Base-by-base conservation (phyloP, 768 basidiomycete species). In the Kwoniella newhampshirensis region DNA sequence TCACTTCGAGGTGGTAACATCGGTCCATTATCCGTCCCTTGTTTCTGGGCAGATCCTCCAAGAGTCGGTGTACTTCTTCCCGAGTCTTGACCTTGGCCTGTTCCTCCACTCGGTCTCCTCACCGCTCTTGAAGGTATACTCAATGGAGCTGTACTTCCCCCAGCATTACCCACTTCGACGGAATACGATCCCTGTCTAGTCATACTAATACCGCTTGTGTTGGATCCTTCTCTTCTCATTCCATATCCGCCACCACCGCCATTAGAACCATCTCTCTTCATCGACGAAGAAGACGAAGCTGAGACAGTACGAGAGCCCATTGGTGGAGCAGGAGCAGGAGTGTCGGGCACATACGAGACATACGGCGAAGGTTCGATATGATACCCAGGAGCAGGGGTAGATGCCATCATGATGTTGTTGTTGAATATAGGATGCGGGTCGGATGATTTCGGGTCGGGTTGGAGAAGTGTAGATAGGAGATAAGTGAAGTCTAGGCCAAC, bases 401-500 rank as follows among this genome's bases (percentile, higher is more conserved):
- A 23, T 37, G 58, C 50, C 3, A 45, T 40, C 12, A 36, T 40
- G 4, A 25, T 17, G 11, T 55, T 27, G 8, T 51, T 35, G 23
- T 63, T 39, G 49, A 67, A 63, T 5, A 63, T 41, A 5, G 54
- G 62, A 48, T 54, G 66, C 20, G 59, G 57, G n/a, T 21, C 15
- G n/a, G 56, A 28, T 4, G 51, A 28, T 18, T 30, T 41, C 2
- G 64, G 54, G 35, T 73, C 64, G 12, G 66, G 69, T 39, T 71
- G 71, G 35, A 77, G 66, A 1, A 74, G 57, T 8, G 68, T 71
- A 30, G 89, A 85, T n/a, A 97, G 80, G n/a, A 94, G 80, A 78
- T 87, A 91, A 21, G 87, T 87, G 74, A 97, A 96, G 78, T 96
- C 93, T 32, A 97, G 84, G 1, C 93, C 93, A 69, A 86, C 91